Evolutionary conservation across 441 rosid genomes (phyloP), one percentile per base, ranked within the genome.

Genomic region (Gossypium schwendimanii): DNA sequence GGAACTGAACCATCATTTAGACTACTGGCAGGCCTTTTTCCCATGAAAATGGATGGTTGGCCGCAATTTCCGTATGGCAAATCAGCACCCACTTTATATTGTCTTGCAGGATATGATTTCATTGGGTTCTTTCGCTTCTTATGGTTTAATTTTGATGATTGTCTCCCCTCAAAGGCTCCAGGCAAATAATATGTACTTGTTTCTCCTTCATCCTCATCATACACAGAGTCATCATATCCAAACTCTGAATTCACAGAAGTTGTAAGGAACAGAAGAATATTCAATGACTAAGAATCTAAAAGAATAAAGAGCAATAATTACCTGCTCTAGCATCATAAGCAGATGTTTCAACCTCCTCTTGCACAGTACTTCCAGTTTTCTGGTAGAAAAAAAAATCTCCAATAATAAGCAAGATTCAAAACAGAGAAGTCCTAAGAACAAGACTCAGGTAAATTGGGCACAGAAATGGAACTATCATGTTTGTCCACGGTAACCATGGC

Each of bases 151-250:
- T 86, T 91, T 66, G 81, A 81, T 79, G 88, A 76, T 79, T 79
- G 88, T 78, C 78, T 86, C 63, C 79, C 82, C 64, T 89, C 96
- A 70, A 87, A 86, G 75, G 73, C 84, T 78, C 91, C 89, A 70
- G 87, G 87, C 79, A 85, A 80, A 88, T 89, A 85, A 77, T 87
- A 92, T 21, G 87, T 70, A 75, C 88, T 87, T 69, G 96, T 91
- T 84, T 91, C 98, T 71, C 88, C 96, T 81, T 93, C 99, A 78
- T 92, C 97, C 68, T 96, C 98, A 76, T 91, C 87, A 71, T 87
- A 89, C 24, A 76, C 78, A 82, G 69, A 80, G 63, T 79, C 89
- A 54, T 74, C 78, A 77, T 88, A 92, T 68, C 79, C 90, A 82
- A 80, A 79, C 63, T 89, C 98, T 89, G 85, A 66, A 77, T 63